These are phyloP conservation scores for Neurospora cerealis DNA, from an alignment of 495 filamentous ascomycete species.

Conservation along the genomic window DNA sequence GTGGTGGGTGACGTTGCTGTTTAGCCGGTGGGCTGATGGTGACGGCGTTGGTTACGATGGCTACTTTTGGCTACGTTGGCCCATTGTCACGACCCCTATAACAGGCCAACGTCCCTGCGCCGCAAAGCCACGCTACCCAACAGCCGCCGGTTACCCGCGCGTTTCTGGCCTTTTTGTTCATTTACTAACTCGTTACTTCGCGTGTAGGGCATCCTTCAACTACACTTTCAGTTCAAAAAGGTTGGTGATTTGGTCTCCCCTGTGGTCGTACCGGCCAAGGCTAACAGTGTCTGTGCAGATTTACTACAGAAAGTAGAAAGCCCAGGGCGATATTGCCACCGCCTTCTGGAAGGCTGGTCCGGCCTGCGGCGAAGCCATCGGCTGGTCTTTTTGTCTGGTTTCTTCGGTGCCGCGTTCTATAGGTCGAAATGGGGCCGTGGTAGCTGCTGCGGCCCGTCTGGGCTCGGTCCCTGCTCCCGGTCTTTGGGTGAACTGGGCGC, in stretches of 20 bases:
- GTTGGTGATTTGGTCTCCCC: slow-evolving; percentile 18
- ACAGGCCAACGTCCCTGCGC: neutral
- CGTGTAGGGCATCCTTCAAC: slow-evolving; percentile 77
- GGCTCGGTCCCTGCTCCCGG: neutral
- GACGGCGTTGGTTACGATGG: neutral
- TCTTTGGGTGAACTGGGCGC: neutral
- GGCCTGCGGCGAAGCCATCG: neutral
- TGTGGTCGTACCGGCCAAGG: slow-evolving; percentile 1
- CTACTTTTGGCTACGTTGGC: slow-evolving; percentile 3
- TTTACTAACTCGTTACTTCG: slow-evolving; percentile 14
- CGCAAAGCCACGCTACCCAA: slow-evolving; percentile 3
- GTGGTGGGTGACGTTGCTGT: neutral
- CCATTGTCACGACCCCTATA: neutral
- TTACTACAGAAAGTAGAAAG: slow-evolving; percentile 53
- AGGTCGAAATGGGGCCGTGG: neutral
- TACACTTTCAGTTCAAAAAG: slow-evolving; percentile 98
- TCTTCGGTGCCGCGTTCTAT: neutral
- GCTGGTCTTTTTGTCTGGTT: neutral
- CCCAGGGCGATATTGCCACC: neutral
- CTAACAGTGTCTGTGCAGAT: slow-evolving; percentile 43
- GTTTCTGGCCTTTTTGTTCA: neutral
- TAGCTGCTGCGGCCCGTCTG: neutral
- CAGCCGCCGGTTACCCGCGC: neutral
- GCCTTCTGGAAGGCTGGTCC: neutral
- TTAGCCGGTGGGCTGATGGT: slow-evolving; percentile 1